phyloP scores from a whole-genome alignment of 2,329 filamentous ascomycete species.

The Claviceps maximensis region DNA sequence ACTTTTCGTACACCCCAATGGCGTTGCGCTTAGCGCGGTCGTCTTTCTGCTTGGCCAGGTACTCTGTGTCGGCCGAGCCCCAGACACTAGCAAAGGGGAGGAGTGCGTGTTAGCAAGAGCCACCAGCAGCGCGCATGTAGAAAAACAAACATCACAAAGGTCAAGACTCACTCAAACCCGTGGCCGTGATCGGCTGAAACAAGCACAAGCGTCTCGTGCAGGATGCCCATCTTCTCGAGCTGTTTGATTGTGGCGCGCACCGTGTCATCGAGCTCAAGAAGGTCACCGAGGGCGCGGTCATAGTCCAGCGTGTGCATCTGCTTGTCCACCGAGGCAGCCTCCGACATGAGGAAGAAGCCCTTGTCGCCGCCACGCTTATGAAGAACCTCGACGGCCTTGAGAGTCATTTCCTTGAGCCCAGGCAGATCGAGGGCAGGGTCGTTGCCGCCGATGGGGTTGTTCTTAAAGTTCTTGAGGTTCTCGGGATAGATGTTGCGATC shows the following conservation, averaged over 20 bases:
- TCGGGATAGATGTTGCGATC: slow-evolving; percentile 69
- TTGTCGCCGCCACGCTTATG: slow-evolving; percentile 50
- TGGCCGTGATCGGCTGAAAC: slow-evolving; percentile 84
- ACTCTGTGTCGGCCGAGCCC: slow-evolving; percentile 68
- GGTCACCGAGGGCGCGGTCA: slow-evolving; percentile 70
- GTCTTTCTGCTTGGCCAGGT: slow-evolving; percentile 49
- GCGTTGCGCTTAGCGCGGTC: slow-evolving; percentile 65
- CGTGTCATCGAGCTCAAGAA: slow-evolving; percentile 77
- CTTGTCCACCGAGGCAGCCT: slow-evolving; percentile 78
- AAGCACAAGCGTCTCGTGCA: slow-evolving; percentile 65
- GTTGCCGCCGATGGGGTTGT: slow-evolving; percentile 54
- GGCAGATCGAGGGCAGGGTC: slow-evolving; percentile 60
- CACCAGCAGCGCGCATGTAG: background rate
- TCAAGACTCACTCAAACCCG: slow-evolving; percentile 51
- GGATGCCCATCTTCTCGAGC: slow-evolving; percentile 49
- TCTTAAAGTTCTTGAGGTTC: slow-evolving; percentile 52
- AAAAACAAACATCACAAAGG: background rate
- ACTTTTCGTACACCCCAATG: slow-evolving; percentile 59
- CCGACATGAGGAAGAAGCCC: slow-evolving; percentile 80
- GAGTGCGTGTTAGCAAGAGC: slow-evolving; percentile 3
- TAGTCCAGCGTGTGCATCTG: slow-evolving; percentile 82
- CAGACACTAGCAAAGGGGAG: slow-evolving; percentile 42
- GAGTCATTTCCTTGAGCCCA: slow-evolving; percentile 78
- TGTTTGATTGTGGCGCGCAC: slow-evolving; percentile 61
- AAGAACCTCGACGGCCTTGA: slow-evolving; percentile 76